Conservation (phyloP, 768 basidiomycete species). For the Tylopilus balloui region DNA sequence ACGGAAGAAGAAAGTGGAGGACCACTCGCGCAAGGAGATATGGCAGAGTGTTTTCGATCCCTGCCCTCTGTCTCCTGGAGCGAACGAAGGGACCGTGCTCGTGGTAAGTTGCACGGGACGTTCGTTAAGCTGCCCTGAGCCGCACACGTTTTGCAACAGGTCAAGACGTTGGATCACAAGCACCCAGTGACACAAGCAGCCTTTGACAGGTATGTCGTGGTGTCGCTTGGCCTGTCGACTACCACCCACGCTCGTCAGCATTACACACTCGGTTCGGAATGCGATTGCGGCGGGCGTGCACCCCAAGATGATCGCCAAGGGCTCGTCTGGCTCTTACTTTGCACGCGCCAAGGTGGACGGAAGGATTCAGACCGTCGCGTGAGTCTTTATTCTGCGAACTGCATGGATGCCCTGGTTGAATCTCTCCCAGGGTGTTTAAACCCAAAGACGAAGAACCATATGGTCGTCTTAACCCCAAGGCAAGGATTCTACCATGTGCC, state of each 20-base stretch:
- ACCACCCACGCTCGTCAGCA: conserved; percentile 33
- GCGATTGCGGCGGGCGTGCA: conserved; percentile 78
- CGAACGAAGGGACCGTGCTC: conserved; percentile 22
- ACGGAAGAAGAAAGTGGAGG: conserved; percentile 67
- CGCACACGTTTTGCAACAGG: conserved; percentile 32
- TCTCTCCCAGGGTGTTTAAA: conserved; percentile 68
- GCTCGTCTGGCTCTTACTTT: conserved; percentile 89
- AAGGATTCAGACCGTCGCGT: conserved; percentile 77
- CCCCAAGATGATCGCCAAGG: conserved; percentile 87
- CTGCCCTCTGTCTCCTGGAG: conserved; percentile 35
- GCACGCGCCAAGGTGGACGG: conserved; percentile 80
- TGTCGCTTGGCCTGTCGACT: background rate
- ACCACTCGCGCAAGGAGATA: conserved; percentile 65
- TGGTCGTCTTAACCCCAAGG: conserved; percentile 84
- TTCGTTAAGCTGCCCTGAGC: conserved; percentile 2
- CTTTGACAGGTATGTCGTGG: conserved; percentile 57
- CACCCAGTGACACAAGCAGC: conserved; percentile 69
- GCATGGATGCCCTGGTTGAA: conserved; percentile 2
- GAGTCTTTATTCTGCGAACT: conserved; percentile 26
- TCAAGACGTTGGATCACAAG: conserved; percentile 80
- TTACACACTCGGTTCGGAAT: conserved; percentile 58
- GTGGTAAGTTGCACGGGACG: conserved; percentile 13
- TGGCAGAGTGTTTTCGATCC: conserved; percentile 81
- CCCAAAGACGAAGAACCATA: conserved; percentile 91
- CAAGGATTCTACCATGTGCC: conserved; percentile 18